Evolutionary conservation across 2,329 filamentous ascomycete genomes (phyloP).

Genomic region (Bimuria novae-zelandiae): DNA sequence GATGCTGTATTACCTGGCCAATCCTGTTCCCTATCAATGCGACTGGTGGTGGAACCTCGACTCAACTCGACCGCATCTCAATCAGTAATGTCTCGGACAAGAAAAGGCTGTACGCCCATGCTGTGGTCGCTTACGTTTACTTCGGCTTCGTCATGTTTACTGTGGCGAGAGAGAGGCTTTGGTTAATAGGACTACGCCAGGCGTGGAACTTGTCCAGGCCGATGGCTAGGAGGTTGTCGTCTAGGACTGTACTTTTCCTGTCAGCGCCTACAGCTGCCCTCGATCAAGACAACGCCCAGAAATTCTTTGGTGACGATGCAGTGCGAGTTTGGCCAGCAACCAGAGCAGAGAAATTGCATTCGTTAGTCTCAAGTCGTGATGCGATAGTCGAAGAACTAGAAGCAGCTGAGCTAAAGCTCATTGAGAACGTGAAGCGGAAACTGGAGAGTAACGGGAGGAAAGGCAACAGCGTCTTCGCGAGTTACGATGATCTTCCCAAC

Average conservation of each 20-base stretch:
- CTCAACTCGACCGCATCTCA: conserved; percentile 76
- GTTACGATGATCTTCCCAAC: conserved; percentile 55
- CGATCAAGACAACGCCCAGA: conserved; percentile 74
- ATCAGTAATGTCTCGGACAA: conserved; percentile 75
- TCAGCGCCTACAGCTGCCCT: conserved; percentile 81
- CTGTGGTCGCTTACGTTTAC: conserved; percentile 80
- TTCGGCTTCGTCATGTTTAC: conserved; percentile 86
- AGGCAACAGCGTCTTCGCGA: conserved; percentile 52
- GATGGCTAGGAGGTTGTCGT: conserved; percentile 84
- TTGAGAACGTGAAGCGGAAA: conserved; percentile 75
- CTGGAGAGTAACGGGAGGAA: conserved; percentile 67
- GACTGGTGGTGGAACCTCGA: conserved; percentile 70
- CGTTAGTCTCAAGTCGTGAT: conserved; percentile 81
- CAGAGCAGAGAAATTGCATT: conserved; percentile 75
- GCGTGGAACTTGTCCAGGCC: conserved; percentile 86
- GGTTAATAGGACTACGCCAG: conserved; percentile 90
- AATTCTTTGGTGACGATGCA: conserved; percentile 80
- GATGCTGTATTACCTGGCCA: conserved; percentile 83
- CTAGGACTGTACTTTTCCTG: conserved; percentile 86
- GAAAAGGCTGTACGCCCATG: conserved; percentile 74
- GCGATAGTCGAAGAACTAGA: conserved; percentile 81
- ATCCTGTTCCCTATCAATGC: conserved; percentile 87
- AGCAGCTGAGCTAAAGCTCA: conserved; percentile 81
- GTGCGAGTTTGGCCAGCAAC: conserved; percentile 83
- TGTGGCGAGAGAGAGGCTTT: conserved; percentile 85